Conservation (phyloP, 768 basidiomycete genomes). For the Podaxis rugospora region DNA sequence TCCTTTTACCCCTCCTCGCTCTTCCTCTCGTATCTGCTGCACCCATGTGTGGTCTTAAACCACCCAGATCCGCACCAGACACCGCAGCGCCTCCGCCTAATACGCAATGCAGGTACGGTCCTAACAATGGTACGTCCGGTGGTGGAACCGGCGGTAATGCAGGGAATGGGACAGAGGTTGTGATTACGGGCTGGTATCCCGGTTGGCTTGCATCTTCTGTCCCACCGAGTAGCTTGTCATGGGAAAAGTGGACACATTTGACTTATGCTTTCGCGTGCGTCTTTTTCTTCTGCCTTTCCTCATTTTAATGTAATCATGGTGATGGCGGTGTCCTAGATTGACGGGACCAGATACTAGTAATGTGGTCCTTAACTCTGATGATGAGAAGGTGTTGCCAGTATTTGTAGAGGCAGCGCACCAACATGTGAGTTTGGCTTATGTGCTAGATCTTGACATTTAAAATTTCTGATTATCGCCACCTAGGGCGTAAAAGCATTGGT, state of each 20-base stretch:
- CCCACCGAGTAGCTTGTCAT: slow-evolving; percentile 38
- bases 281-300: background rate
- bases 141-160: background rate
- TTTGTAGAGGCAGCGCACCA: slow-evolving; percentile 47
- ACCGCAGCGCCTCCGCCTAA: background rate
- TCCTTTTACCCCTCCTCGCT: slow-evolving; percentile 1
- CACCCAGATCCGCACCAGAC: slow-evolving; percentile 17
- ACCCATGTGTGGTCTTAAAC: slow-evolving; percentile 29
- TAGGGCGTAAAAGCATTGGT: slow-evolving; percentile 54
- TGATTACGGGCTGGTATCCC: slow-evolving; percentile 7
- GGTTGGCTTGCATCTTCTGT: slow-evolving; percentile 4
- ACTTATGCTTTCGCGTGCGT: slow-evolving; percentile 48
- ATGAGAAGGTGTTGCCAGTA: slow-evolving; percentile 37
- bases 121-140: background rate
- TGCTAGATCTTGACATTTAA: background rate
- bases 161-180: background rate
- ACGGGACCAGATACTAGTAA: slow-evolving; percentile 23
- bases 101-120: background rate
- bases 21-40: slow-evolving; percentile 22
- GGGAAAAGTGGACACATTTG: slow-evolving; percentile 48
- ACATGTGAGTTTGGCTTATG: slow-evolving; percentile 25
- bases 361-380: slow-evolving; percentile 32
- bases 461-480: too few relatives aligned
- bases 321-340: slow-evolving; percentile 16
- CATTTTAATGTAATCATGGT: background rate